These are phyloP conservation scores for Bromus sterilis DNA, from an alignment of 176 grass and related monocot species.

Conservation along the genomic window DNA sequence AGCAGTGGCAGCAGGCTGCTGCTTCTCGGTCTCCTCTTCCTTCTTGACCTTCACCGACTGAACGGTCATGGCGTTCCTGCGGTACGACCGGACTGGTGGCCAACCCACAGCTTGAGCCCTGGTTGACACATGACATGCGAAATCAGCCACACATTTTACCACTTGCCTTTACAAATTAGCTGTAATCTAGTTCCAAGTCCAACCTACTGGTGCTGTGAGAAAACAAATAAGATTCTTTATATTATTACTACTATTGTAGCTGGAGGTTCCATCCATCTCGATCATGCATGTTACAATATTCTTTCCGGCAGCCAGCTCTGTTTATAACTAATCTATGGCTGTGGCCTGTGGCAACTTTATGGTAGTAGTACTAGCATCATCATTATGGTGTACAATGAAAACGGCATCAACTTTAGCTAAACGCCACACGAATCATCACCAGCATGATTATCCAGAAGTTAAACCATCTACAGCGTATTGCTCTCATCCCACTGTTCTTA, in stretches of 20 bases:
- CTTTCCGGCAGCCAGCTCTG: not conserved
- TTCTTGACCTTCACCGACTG: slow-evolving; percentile 61
- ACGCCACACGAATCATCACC: slow-evolving; percentile 15
- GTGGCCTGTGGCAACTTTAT: slow-evolving; percentile 13
- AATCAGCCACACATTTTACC: not conserved
- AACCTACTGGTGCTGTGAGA: not conserved
- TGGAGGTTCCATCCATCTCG: not conserved
- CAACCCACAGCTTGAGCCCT: slow-evolving; percentile 94
- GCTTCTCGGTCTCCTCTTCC: slow-evolving; percentile 52
- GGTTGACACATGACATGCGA: not conserved
- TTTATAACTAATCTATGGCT: not conserved
- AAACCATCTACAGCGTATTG: not conserved
- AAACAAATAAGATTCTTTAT: not conserved
- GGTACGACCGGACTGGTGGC: slow-evolving; percentile 91
- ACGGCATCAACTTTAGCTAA: slow-evolving; percentile 9
- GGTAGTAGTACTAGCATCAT: not conserved
- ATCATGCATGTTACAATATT: slow-evolving; percentile 33
- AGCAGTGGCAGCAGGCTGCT: slow-evolving; percentile 10
- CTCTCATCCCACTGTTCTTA: not conserved
- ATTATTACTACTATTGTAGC: not conserved
- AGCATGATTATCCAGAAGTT: slow-evolving; percentile 17
- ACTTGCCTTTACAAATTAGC: not conserved
- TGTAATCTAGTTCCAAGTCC: not conserved
- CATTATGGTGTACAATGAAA: slow-evolving; percentile 17
- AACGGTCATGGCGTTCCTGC: slow-evolving; percentile 83